A percentile compares a stretch with the other conserved stretches of the same genome.
Conservation (phyloP, 352 stramenopile species). For the Globisporangium carolinianum region DNA sequence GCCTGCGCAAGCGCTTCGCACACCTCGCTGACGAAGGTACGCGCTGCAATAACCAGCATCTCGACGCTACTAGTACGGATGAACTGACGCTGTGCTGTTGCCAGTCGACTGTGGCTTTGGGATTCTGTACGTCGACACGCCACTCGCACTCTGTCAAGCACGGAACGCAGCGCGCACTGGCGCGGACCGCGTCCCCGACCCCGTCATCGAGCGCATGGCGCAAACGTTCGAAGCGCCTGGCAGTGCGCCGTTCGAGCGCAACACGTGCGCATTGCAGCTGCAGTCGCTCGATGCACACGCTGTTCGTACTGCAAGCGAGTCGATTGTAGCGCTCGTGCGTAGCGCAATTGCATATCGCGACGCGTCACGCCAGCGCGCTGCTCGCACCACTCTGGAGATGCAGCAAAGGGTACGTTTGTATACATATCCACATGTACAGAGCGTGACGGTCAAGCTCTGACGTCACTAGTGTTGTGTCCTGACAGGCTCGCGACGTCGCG, state of each 20-base stretch:
- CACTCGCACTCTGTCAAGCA: slow-evolving; percentile 20
- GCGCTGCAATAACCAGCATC: not conserved
- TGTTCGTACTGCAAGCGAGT: not conserved
- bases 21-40: slow-evolving; percentile 42
- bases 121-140: slow-evolving; percentile 28
- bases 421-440: not conserved
- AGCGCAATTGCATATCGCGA: not conserved
- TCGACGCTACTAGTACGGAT: not conserved
- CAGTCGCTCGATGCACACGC: slow-evolving; percentile 1
- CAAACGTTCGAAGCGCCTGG: slow-evolving; percentile 35
- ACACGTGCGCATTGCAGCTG: slow-evolving; percentile 12
- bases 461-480: not conserved
- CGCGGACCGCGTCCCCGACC: slow-evolving; percentile 26
- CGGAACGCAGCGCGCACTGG: slow-evolving; percentile 31
- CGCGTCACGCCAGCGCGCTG: no score
- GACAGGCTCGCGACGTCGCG: not conserved
- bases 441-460: no score
- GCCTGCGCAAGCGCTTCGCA: slow-evolving; percentile 61
- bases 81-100: slow-evolving; percentile 8
- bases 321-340: not conserved
- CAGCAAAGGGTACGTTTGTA: not conserved
- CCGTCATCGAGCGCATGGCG: slow-evolving; percentile 43
- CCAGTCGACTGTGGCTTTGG: slow-evolving; percentile 35
- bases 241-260: slow-evolving; percentile 26
- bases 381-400: no score